These are phyloP conservation scores for Chondrostereum purpureum DNA, from an alignment of 1,284 basidiomycete genomes.

Conservation along the genomic window DNA sequence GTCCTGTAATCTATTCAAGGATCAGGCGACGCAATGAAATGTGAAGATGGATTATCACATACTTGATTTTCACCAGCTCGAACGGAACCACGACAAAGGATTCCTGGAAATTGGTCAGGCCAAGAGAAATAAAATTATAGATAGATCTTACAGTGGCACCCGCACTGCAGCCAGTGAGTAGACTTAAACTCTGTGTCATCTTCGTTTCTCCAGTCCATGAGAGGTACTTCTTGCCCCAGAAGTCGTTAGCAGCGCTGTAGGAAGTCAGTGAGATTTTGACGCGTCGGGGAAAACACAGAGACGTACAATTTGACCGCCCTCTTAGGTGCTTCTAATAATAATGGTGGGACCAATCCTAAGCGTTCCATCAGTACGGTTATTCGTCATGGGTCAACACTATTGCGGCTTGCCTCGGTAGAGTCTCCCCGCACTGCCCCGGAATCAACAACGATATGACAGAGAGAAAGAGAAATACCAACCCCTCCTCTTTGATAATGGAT, in stretches of 20 bases:
- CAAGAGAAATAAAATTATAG: background rate
- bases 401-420: constrained; percentile 85
- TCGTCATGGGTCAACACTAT: no score
- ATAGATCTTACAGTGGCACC: constrained; percentile 66
- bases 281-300: background rate
- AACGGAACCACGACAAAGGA: constrained; percentile 92
- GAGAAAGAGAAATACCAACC: constrained; percentile 44
- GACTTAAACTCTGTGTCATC: constrained; percentile 84
- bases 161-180: constrained; percentile 88
- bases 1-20: constrained; percentile 70
- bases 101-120: constrained; percentile 41
- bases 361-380: no score
- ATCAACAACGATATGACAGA: constrained; percentile 15
- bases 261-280: constrained; percentile 6
- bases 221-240: constrained; percentile 83
- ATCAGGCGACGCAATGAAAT: background rate
- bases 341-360: constrained; percentile 86
- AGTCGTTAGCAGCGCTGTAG: constrained; percentile 85
- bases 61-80: constrained; percentile 95
- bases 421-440: constrained; percentile 55
- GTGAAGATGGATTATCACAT: constrained; percentile 10
- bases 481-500: constrained; percentile 77
- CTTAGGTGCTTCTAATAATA: constrained; percentile 96
- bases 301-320: constrained; percentile 93
- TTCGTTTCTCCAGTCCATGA: constrained; percentile 61